Base-by-base conservation (phyloP, 2,329 filamentous ascomycete species). In the Chaetomiaceae sp. region DNA sequence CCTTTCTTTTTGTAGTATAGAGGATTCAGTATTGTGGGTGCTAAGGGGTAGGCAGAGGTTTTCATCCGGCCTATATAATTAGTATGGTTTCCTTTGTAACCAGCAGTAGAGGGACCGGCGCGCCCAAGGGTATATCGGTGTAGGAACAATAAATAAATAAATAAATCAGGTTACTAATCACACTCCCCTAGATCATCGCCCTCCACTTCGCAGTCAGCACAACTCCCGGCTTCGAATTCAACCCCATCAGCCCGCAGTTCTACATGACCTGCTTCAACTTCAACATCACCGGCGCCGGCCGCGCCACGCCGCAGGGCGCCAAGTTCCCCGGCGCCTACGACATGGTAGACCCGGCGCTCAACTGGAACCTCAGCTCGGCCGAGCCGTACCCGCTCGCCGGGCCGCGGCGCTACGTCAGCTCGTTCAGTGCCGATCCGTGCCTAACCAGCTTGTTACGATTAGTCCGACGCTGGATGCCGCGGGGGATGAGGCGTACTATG, bases 251-350 rank as follows among this genome's bases (percentile, higher is more conserved):
- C 10, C 51, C 54, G 2, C 54, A 56, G 49, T 56, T 54, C 34
- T 56, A 56, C 45, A 48, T 52, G 31, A 42, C 48, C 6, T 56
- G 54, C 49, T 56, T 56, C 54, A 54, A 54, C 40, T 50, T 56
- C 54, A 50, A 56, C 20, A 50, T 56, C 20, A 55, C 48, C 10
- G 49, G 54, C 27, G 16, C 21, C 30, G 54, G 54, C 10, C 39
- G 25, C 2, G 54, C 54, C 9, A 50, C 51, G 12, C 54, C 54
- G 5, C 31, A 50, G 39, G 54, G 54, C 3, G 21, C 23, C 41
- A 53, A 34, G 9, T 56, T 56, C 27, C 54, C 54, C 6, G 54
- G 52, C 14, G 54, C 44, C 5, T 56, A 56, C 30, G 30, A 41
- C 27, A 41, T 16, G 34, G 27, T 27, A 3, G 48, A 51, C 6